These are phyloP conservation scores for Trametes cubensis DNA, from an alignment of 768 basidiomycete species.

Conservation along the genomic window DNA sequence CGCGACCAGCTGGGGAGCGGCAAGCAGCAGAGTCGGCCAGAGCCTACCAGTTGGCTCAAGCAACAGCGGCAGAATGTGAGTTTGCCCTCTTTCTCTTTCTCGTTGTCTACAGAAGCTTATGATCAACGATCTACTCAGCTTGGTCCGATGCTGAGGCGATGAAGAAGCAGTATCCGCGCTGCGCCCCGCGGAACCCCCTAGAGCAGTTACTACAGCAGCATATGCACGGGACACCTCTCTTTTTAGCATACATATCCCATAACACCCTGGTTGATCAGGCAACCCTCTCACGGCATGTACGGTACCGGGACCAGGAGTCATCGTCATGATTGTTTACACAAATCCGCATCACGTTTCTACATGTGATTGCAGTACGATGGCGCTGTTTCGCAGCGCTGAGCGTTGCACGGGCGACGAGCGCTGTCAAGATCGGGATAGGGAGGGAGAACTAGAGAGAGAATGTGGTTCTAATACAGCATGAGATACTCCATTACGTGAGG, in stretches of 20 bases:
- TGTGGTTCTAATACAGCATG: constrained; percentile 28
- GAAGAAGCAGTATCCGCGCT: constrained; percentile 8
- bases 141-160: constrained; percentile 35
- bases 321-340: not conserved
- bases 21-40: constrained; percentile 45
- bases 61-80: constrained; percentile 61
- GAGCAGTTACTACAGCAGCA: not conserved
- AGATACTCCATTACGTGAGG: constrained; percentile 24
- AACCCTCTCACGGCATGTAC: constrained; percentile 1
- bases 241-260: not conserved
- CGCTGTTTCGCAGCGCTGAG: too few species aligned
- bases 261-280: not conserved
- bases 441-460: not conserved
- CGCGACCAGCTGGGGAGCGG: constrained; percentile 61
- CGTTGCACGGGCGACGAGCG: too few species aligned
- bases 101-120: not conserved
- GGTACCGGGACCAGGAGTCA: not conserved
- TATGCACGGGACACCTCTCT: not conserved
- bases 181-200: not conserved
- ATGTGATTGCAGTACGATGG: too few species aligned
- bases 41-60: constrained; percentile 71
- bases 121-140: constrained; percentile 22
- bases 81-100: not conserved
- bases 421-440: too few species aligned
- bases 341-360: too few species aligned